Evolutionary conservation across 2,329 filamentous ascomycete species (phyloP).

Genomic region (Nothophoma quercina): DNA sequence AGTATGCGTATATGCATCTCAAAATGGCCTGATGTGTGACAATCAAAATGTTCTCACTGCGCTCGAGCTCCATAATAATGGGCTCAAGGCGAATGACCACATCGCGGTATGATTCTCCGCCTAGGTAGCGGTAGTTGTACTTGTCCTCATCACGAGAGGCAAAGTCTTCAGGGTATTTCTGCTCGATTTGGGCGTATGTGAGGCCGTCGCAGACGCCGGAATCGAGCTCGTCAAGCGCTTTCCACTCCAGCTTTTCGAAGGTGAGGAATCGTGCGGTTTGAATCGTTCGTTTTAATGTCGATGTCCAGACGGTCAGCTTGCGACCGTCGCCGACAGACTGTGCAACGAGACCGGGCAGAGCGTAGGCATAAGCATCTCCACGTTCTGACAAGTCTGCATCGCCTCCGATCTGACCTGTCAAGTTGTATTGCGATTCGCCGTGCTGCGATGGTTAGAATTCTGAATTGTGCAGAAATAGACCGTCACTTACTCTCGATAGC

Average conservation of each 20-base stretch:
- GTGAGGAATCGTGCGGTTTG: constrained; percentile 87
- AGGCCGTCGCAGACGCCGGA: constrained; percentile 95
- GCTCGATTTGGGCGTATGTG: constrained; percentile 94
- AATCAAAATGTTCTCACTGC: constrained; percentile 95
- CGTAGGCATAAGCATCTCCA: constrained; percentile 85
- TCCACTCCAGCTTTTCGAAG: constrained; percentile 98
- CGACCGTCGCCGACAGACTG: constrained; percentile 81
- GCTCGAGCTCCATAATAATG: constrained; percentile 99
- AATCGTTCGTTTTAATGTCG: constrained; percentile 83
- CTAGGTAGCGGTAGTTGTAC: constrained; percentile 98
- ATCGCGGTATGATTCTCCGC: constrained; percentile 94
- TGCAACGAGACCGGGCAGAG: constrained; percentile 82
- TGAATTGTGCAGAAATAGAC: background rate
- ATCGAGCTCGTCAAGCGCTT: constrained; percentile 96
- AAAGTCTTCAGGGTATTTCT: constrained; percentile 93
- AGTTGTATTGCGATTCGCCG: constrained; percentile 92
- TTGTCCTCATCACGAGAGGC: constrained; percentile 96
- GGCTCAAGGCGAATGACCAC: constrained; percentile 97
- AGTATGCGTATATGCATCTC: constrained; percentile 97
- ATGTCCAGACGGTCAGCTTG: constrained; percentile 77
- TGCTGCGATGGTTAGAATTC: constrained; percentile 65
- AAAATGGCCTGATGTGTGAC: constrained; percentile 97
- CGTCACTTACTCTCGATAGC: constrained; percentile 84
- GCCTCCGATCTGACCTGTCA: constrained; percentile 89
- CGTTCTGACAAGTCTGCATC: constrained; percentile 87